phyloP scores from a whole-genome alignment of 768 basidiomycete species.

The Scleroderma bovista region DNA sequence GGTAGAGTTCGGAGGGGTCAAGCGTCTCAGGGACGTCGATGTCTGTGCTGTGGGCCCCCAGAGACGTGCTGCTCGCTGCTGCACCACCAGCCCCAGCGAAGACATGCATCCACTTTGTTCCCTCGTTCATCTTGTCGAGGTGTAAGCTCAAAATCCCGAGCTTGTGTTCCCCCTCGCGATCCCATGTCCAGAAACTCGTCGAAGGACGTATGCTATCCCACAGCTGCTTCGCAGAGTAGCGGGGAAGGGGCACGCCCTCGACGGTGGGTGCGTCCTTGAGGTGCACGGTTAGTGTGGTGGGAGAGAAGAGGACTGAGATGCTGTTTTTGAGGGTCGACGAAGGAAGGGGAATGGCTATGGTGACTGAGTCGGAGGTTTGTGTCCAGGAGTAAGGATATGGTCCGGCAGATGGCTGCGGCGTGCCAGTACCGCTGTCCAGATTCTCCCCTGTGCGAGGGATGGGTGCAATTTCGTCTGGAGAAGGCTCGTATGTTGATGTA shows the following conservation, averaged over 20 bases:
- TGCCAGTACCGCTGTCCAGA: constrained; percentile 40
- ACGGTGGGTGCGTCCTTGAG: constrained; percentile 36
- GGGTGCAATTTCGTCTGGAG: constrained; percentile 60
- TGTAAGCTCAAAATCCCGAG: constrained; percentile 77
- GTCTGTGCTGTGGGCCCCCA: constrained; percentile 29
- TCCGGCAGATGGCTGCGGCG: constrained; percentile 33
- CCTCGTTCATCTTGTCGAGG: constrained; percentile 80
- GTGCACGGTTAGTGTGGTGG: constrained; percentile 59
- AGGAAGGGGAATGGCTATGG: constrained; percentile 80
- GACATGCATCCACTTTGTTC: constrained; percentile 81
- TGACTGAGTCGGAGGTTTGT: constrained; percentile 78
- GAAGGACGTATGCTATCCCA: constrained; percentile 80
- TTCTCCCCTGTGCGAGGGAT: constrained; percentile 61
- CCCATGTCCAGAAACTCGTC: constrained; percentile 92
- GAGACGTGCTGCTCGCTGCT: background rate
- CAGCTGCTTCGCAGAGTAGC: constrained; percentile 53
- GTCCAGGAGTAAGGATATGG: constrained; percentile 92
- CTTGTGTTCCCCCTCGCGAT: constrained; percentile 62
- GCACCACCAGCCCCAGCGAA: constrained; percentile 51
- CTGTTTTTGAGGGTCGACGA: constrained; percentile 53
- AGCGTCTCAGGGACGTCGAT: constrained; percentile 83
- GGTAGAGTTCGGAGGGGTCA: constrained; percentile 75
- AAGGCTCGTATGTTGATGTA: constrained; percentile 46
- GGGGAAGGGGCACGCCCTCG: constrained; percentile 41
- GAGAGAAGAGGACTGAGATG: constrained; percentile 65